phyloP scores from a whole-genome alignment of 768 basidiomycete species.

The Russula emetica region DNA sequence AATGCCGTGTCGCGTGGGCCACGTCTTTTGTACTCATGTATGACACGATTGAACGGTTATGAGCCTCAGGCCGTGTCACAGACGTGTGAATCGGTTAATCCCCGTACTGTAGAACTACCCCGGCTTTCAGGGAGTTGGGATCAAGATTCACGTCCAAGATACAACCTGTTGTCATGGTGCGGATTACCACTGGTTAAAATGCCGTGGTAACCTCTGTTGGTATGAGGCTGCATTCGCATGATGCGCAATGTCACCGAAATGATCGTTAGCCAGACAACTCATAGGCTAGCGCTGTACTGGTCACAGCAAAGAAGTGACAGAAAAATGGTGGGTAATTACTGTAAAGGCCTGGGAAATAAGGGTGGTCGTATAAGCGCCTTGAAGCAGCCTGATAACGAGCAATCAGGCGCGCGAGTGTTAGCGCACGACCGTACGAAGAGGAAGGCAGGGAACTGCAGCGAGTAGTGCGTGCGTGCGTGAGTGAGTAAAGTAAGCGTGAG shows the following conservation, averaged over 20 bases:
- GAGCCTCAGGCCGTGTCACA: neutral
- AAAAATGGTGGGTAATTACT: neutral
- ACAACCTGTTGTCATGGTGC: constrained; percentile 13
- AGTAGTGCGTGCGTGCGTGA: too few relatives aligned
- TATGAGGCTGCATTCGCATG: neutral
- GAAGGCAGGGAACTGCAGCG: too few relatives aligned
- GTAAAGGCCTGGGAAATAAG: neutral
- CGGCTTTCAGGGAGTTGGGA: neutral
- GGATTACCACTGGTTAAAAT: neutral
- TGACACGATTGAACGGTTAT: constrained; percentile 3
- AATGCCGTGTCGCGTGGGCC: constrained; percentile 11
- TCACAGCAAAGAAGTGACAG: neutral
- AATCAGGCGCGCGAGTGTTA: neutral
- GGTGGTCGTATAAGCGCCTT: neutral
- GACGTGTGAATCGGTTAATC: constrained; percentile 4
- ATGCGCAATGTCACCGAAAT: neutral
- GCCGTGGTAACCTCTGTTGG: neutral
- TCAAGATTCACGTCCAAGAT: neutral
- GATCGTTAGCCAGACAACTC: neutral
- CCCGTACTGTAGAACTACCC: neutral
- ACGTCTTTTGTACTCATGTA: neutral
- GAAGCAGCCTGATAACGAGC: neutral
- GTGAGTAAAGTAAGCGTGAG: too few relatives aligned
- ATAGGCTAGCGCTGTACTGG: too few relatives aligned
- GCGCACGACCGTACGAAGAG: neutral